Conservation (phyloP, 1,139 yeast genomes). For the Blastobotrys serpentis region DNA sequence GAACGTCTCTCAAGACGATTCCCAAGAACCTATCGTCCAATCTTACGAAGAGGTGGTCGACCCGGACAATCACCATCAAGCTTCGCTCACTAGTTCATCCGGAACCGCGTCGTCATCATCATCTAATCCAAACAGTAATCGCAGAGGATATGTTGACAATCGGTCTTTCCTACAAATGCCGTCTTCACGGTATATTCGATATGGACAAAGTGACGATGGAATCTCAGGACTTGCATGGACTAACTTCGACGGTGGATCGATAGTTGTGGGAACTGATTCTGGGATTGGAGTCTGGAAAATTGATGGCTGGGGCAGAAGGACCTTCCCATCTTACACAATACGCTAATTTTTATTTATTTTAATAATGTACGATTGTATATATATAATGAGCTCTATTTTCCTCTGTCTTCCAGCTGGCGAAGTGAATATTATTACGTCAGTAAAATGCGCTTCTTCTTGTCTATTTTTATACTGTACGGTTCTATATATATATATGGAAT, state of each 20-base stretch:
- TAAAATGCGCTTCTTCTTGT: no score
- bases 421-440: no score
- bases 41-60: conserved; percentile 22
- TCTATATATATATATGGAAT: no score
- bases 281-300: conserved; percentile 39
- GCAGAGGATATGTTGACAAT: not conserved
- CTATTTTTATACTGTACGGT: no score
- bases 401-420: no score
- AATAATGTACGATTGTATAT: not conserved
- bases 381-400: not conserved
- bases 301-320: conserved; percentile 34
- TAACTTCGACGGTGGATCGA: conserved; percentile 37
- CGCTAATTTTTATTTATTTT: conserved; percentile 18
- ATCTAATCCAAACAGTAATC: not conserved
- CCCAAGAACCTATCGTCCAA: conserved; percentile 19
- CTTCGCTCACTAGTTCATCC: no score
- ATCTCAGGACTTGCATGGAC: conserved; percentile 40
- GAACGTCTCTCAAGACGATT: conserved; percentile 5
- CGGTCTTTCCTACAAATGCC: conserved; percentile 10
- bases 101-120: conserved; percentile 7
- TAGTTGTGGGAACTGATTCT: conserved; percentile 39
- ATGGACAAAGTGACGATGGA: conserved; percentile 32
- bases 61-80: conserved; percentile 15
- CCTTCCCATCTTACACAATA: conserved; percentile 32
- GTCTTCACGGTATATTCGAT: conserved; percentile 11